Conservation (phyloP, 1,139 yeast species). For the Barnettozyma hawaiiensis region DNA sequence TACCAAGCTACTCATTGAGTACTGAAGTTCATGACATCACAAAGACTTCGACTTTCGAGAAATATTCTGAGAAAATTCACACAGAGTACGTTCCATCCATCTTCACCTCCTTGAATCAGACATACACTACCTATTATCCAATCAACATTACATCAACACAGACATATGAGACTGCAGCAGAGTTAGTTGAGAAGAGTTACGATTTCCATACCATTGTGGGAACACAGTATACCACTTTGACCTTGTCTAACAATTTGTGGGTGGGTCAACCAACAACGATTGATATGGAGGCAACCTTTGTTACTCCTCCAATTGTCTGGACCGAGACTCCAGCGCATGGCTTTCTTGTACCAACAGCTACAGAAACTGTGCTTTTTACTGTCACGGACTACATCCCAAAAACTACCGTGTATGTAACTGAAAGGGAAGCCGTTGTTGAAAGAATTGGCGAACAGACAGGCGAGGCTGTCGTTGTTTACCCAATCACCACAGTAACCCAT, state of each 20-base stretch:
- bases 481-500: conserved; percentile 17
- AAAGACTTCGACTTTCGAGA: conserved; percentile 4
- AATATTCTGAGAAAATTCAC: conserved; percentile 4
- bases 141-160: conserved; percentile 3
- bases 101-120: conserved; percentile 9
- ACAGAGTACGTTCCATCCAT: conserved; percentile 8
- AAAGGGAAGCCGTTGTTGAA: conserved; percentile 9
- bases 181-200: conserved; percentile 4
- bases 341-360: conserved; percentile 13
- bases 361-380: conserved; percentile 13
- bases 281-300: conserved; percentile 3
- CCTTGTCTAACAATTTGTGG: conserved; percentile 16
- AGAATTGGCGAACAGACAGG: conserved; percentile 16
- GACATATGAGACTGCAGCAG: neutral
- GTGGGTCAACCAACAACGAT: conserved; percentile 12
- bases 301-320: conserved; percentile 7
- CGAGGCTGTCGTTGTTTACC: conserved; percentile 11
- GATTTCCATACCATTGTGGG: conserved; percentile 11
- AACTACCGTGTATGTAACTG: conserved; percentile 14
- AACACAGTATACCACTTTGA: conserved; percentile 14
- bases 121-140: conserved; percentile 13
- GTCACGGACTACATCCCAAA: conserved; percentile 13
- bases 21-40: conserved; percentile 5
- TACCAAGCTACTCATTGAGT: conserved; percentile 9
- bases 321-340: conserved; percentile 10